A percentile compares a stretch with the other conserved stretches of the same genome.
These are phyloP conservation scores for Arthrobotrys megalospora DNA, from an alignment of 2,329 filamentous ascomycete genomes.

Conservation along the genomic window DNA sequence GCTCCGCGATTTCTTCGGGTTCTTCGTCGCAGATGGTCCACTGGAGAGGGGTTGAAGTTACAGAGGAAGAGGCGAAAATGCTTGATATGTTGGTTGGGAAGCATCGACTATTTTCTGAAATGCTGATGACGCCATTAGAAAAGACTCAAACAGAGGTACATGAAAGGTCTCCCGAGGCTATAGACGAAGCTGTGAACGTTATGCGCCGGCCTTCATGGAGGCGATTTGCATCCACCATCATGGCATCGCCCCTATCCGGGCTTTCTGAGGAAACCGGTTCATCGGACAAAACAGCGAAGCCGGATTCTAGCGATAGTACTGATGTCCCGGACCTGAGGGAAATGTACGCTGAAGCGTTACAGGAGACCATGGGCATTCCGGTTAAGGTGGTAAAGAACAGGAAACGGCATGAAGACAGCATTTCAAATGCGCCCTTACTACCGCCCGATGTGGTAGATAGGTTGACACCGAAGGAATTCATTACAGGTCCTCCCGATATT, in stretches of 20 bases:
- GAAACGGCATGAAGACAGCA: slow-evolving; percentile 26
- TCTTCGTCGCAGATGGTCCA: slow-evolving; percentile 44
- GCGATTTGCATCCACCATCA: slow-evolving; percentile 53
- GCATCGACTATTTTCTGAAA: slow-evolving; percentile 52
- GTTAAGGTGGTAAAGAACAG: slow-evolving; percentile 33
- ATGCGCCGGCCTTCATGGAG: slow-evolving; percentile 54
- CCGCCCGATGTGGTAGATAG: slow-evolving; percentile 30
- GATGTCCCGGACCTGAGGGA: slow-evolving; percentile 32
- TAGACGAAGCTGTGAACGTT: slow-evolving; percentile 32
- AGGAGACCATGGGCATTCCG: slow-evolving; percentile 41
- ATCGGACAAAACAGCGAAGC: slow-evolving; percentile 26
- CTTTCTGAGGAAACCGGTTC: slow-evolving; percentile 45
- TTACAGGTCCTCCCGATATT: slow-evolving; percentile 40
- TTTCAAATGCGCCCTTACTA: slow-evolving; percentile 13
- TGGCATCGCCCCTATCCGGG: slow-evolving; percentile 42
- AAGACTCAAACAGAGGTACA: slow-evolving; percentile 22
- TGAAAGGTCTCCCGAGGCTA: slow-evolving; percentile 27
- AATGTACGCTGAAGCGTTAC: slow-evolving; percentile 51
- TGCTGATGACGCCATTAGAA: slow-evolving; percentile 42
- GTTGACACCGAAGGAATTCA: slow-evolving; percentile 38
- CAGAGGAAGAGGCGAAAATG: slow-evolving; percentile 55
- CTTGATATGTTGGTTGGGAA: slow-evolving; percentile 55
- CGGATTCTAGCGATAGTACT: slow-evolving; percentile 13
- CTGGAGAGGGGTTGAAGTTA: slow-evolving; percentile 54
- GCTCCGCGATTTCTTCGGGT: neutral